Evolutionary conservation across 176 grass and related monocot genomes (phyloP), one percentile per base, ranked within the genome.

Genomic region (Cenchrus americanus): DNA sequence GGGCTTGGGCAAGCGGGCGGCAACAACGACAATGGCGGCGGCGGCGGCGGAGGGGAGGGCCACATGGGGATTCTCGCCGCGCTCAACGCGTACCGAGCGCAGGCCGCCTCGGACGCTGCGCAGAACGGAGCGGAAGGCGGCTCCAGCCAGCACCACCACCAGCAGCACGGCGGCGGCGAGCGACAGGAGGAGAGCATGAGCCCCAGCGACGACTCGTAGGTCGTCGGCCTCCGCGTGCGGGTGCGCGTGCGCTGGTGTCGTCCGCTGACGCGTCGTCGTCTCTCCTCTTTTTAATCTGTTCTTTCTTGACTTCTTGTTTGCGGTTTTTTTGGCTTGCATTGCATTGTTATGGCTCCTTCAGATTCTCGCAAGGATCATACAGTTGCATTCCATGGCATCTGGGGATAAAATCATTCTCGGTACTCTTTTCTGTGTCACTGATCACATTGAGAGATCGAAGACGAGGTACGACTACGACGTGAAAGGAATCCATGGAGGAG

Each of bases 201-300:
- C 86, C 86, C 58, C 53, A 96, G 89, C 80, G 90, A 96, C 57
- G 91, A 96, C 57, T 96, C 86, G 66, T 99, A 96, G 91, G 87
- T 55, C 82, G 34, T 66, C 37, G 43, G 43, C 8, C 43, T 44
- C 8, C 69, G 69, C 19, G 30, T 19, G 19, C 58, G 15, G n/a
- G n/a, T 0, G 75, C 71, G 65, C 82, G 62, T 76, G 59, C 43
- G 43, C 43, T 71, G 65, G 67, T 89, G 34, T 44, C 72, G 66
- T 79, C 71, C 42, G 51, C 66, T 72, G 17, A 52, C 46, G 62
- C 73, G 43, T 43, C 80, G 43, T 42, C 80, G 4, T 8, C 61
- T 46, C 46, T 66, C 57, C 10, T 77, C 5, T 54, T 78, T 86
- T 84, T 41, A 71, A 61, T 79, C 78, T 87, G 51, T 76, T 87